Percentiles rank a stretch among this genome's conserved stretches.
phyloP scores from a whole-genome alignment of 202 grass and related monocot genomes.

The Setaria italica region DNA sequence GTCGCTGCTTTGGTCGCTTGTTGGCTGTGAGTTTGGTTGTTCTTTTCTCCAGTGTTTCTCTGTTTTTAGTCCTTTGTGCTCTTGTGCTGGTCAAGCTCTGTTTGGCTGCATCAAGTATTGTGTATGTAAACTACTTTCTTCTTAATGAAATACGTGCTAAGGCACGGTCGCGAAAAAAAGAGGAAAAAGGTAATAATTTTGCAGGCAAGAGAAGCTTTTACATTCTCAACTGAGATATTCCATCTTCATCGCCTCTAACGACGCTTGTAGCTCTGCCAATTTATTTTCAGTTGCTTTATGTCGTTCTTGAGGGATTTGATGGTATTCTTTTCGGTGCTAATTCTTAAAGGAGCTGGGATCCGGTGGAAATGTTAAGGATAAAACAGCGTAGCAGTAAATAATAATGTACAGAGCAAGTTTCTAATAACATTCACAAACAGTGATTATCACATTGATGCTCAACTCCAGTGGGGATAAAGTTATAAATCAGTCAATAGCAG shows the following conservation, averaged over 20 bases:
- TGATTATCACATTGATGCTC: not conserved
- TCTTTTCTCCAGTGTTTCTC: too few relatives aligned
- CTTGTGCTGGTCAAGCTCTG: too few relatives aligned
- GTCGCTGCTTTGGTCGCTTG: too few relatives aligned
- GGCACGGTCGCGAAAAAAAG: not conserved
- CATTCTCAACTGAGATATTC: conserved; percentile 73
- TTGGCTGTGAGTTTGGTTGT: not conserved
- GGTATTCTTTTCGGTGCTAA: conserved; percentile 88
- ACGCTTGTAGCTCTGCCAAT: conserved; percentile 86
- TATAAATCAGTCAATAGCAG: conserved; percentile 1
- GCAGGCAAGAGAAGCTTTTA: conserved; percentile 49
- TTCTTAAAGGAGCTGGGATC: conserved; percentile 80
- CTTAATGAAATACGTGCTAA: too few relatives aligned
- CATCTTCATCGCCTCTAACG: conserved; percentile 83
- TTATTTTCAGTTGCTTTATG: conserved; percentile 93
- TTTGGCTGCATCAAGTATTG: too few relatives aligned
- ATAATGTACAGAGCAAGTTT: conserved; percentile 32
- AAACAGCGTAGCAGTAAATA: conserved; percentile 43
- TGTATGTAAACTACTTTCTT: too few relatives aligned
- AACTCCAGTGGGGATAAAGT: not conserved
- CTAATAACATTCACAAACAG: conserved; percentile 19
- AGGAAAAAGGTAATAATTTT: not conserved
- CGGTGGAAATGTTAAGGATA: conserved; percentile 80
- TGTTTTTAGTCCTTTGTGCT: too few relatives aligned
- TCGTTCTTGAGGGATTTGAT: conserved; percentile 87